These are phyloP conservation scores for Phytophthora lateralis DNA, from an alignment of 352 stramenopile genomes.

Conservation along the genomic window DNA sequence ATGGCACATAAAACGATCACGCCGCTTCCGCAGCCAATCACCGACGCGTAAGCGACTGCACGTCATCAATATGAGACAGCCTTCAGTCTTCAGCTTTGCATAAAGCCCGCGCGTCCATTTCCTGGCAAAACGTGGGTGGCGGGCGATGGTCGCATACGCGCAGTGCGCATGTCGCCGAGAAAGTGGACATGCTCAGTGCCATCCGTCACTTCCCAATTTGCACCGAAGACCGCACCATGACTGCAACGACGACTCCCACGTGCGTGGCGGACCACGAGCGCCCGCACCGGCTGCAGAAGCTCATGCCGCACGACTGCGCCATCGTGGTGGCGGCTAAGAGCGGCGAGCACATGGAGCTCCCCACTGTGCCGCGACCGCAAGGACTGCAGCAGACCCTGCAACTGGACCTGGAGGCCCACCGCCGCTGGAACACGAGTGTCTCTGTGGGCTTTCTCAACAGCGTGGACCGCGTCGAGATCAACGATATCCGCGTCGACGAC, in stretches of 20 bases:
- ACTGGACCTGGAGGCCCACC: slow-evolving; percentile 43
- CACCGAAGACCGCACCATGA: slow-evolving; percentile 11
- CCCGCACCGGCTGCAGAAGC: slow-evolving; percentile 28
- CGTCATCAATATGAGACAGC: slow-evolving; percentile 18
- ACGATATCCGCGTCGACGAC: slow-evolving; percentile 21
- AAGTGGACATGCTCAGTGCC: not conserved
- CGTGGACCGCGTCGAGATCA: slow-evolving; percentile 57
- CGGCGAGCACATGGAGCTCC: slow-evolving; percentile 18
- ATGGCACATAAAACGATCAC: slow-evolving; percentile 3
- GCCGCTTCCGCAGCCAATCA: slow-evolving; percentile 18
- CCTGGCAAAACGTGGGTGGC: slow-evolving; percentile 3
- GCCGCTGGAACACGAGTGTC: slow-evolving; percentile 36
- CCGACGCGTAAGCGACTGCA: not conserved
- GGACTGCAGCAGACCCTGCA: slow-evolving; percentile 29
- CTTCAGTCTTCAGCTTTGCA: slow-evolving; percentile 24
- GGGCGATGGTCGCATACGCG: slow-evolving; percentile 12
- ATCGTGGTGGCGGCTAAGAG: slow-evolving; percentile 26
- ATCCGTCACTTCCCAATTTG: slow-evolving; percentile 25
- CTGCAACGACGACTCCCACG: slow-evolving; percentile 6
- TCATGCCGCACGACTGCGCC: slow-evolving; percentile 39
- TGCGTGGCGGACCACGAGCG: slow-evolving; percentile 24
- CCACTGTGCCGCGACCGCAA: slow-evolving; percentile 20
- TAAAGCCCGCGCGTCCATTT: not conserved
- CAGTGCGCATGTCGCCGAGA: slow-evolving; percentile 6
- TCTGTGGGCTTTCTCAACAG: slow-evolving; percentile 49